phyloP scores from a whole-genome alignment of 2,329 filamentous ascomycete genomes.

The Verticillium longisporum region DNA sequence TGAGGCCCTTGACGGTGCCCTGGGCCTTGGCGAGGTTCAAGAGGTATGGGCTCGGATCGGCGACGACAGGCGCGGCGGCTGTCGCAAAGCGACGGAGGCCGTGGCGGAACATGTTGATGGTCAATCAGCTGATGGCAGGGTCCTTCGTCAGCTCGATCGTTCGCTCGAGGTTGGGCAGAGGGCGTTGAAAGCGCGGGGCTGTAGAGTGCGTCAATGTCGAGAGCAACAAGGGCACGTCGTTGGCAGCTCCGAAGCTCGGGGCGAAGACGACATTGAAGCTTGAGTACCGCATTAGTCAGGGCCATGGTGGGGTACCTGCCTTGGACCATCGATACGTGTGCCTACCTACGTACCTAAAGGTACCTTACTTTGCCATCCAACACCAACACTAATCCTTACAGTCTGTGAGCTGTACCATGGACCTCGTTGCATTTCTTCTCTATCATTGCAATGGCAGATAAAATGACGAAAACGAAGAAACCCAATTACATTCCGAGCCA shows the following conservation, averaged over 20 bases:
- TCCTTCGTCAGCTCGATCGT: neutral
- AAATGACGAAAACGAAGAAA: no score
- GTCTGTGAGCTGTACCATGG: no score
- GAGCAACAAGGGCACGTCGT: neutral
- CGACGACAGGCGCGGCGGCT: constrained; percentile 42
- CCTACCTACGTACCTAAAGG: no score
- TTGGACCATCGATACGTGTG: no score
- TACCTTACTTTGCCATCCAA: no score
- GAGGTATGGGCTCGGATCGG: constrained; percentile 49
- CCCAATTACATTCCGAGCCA: no score
- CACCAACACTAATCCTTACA: no score
- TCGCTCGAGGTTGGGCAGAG: neutral
- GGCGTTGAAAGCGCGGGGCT: neutral
- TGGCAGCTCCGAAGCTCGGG: constrained; percentile 1
- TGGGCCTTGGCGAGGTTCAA: constrained; percentile 74
- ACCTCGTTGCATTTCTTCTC: no score
- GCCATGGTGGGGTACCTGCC: neutral
- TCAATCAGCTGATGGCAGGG: constrained; percentile 1
- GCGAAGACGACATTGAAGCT: neutral
- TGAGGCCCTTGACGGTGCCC: constrained; percentile 68
- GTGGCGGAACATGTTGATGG: constrained; percentile 56
- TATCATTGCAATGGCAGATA: no score
- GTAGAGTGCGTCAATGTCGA: neutral
- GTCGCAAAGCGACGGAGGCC: constrained; percentile 61
- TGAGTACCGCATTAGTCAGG: neutral